Conservation (phyloP, 306 rosid genomes). For the Betula pendula region DNA sequence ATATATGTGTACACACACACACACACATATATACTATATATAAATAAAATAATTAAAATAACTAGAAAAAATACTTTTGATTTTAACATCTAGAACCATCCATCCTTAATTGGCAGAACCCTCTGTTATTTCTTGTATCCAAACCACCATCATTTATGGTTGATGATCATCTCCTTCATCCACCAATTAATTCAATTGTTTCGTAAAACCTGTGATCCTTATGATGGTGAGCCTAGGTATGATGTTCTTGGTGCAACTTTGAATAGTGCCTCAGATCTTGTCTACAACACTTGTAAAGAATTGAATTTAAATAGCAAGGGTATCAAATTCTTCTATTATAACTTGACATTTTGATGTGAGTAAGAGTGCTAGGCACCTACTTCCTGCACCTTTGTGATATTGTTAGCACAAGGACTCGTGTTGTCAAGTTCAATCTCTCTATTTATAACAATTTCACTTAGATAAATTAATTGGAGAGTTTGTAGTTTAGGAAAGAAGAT, state of each 20-base stretch:
- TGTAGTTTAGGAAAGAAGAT: too few relatives aligned
- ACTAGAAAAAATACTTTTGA: too few relatives aligned
- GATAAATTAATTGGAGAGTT: too few relatives aligned
- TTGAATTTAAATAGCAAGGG: rapidly evolving
- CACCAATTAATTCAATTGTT: too few relatives aligned
- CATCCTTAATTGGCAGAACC: too few relatives aligned
- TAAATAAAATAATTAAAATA: too few relatives aligned
- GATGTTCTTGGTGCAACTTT: neutral
- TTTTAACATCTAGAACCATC: too few relatives aligned
- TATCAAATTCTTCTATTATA: neutral
- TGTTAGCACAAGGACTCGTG: neutral
- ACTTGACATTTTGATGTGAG: constrained; percentile 34
- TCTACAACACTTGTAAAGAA: constrained; percentile 31
- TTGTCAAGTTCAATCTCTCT: constrained; percentile 5
- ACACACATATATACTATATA: too few relatives aligned
- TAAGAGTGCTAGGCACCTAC: constrained; percentile 17
- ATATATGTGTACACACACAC: too few relatives aligned
- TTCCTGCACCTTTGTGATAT: constrained; percentile 8
- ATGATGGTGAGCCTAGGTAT: rapidly evolving
- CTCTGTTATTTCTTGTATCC: too few relatives aligned
- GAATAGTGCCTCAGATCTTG: constrained; percentile 22
- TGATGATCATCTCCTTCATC: neutral
- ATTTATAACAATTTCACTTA: neutral
- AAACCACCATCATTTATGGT: too few relatives aligned
- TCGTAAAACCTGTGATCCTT: neutral